Percentiles rank a stretch among this genome's conserved stretches.
Conservation (phyloP, 225 moss, liverwort and hornwort genomes). For the Sphagnum contortum region DNA sequence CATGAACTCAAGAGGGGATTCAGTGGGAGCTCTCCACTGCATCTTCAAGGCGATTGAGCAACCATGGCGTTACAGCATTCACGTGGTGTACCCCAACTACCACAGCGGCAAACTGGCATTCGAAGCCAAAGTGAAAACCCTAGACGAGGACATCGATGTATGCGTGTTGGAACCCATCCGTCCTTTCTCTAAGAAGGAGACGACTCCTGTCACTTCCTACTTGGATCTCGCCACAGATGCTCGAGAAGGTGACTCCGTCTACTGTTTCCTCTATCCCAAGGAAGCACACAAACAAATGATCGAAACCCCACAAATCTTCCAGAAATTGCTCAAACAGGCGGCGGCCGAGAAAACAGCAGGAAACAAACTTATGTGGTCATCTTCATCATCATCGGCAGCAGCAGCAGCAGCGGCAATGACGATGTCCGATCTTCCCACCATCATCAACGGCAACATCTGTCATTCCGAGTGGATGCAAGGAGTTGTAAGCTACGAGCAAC, state of each 20-base stretch:
- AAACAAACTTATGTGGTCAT: constrained; percentile 15
- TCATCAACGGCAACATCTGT: constrained; percentile 29
- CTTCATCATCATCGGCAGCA: constrained; percentile 16
- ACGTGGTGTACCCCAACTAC: constrained; percentile 42
- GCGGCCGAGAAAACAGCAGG: constrained; percentile 19
- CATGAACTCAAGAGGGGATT: constrained; percentile 40
- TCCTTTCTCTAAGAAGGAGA: constrained; percentile 23
- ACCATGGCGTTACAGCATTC: constrained; percentile 20
- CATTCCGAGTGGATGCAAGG: constrained; percentile 57
- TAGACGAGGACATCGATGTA: constrained; percentile 24
- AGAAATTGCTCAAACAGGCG: constrained; percentile 25
- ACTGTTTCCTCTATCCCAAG: constrained; percentile 38
- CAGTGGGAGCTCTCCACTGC: constrained; percentile 38
- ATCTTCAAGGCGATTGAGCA: constrained; percentile 20
- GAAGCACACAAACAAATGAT: constrained; percentile 21
- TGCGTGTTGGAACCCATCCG: constrained; percentile 32
- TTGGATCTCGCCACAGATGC: constrained; percentile 43
- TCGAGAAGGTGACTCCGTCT: constrained; percentile 33
- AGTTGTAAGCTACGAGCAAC: constrained; percentile 17
- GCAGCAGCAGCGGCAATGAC: background rate
- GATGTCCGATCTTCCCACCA: constrained; percentile 28
- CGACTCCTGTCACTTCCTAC: constrained; percentile 22
- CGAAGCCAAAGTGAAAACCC: constrained; percentile 31
- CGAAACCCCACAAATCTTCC: constrained; percentile 17
- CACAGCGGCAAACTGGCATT: constrained; percentile 29